phyloP scores from a whole-genome alignment of 768 basidiomycete genomes.

The Cytidiella melzeri region DNA sequence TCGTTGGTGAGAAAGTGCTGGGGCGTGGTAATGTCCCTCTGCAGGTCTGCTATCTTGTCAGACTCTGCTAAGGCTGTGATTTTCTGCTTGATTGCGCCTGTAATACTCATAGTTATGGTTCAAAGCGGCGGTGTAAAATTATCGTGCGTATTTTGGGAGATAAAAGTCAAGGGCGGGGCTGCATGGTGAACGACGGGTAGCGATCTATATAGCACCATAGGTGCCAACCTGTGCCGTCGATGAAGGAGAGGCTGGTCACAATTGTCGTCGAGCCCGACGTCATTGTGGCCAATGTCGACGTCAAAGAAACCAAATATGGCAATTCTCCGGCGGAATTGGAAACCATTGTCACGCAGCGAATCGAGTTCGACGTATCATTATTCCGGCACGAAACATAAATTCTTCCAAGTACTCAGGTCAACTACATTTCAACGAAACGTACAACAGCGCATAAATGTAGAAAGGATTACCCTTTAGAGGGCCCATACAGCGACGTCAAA shows the following conservation, averaged over 20 bases:
- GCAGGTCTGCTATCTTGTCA: conserved; percentile 22
- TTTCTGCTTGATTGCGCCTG: conserved; percentile 19
- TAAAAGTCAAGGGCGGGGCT: conserved; percentile 5
- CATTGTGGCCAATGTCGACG: too few species aligned
- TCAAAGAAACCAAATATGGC: background rate
- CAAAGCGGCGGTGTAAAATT: background rate
- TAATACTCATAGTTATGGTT: conserved; percentile 17
- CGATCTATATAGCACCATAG: background rate
- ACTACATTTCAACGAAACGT: too few species aligned
- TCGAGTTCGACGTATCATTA: too few species aligned
- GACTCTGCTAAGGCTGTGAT: conserved; percentile 18
- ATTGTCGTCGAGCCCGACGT: background rate
- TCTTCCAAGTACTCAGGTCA: too few species aligned
- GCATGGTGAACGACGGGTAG: too few species aligned
- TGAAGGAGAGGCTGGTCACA: conserved; percentile 3
- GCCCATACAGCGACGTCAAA: too few species aligned
- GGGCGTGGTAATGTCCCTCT: conserved; percentile 28
- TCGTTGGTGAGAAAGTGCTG: conserved; percentile 46
- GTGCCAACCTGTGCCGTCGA: background rate
- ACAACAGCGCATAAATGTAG: too few species aligned
- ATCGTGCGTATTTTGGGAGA: too few species aligned
- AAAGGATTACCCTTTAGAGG: too few species aligned
- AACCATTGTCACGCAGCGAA: too few species aligned
- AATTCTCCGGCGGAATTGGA: too few species aligned
- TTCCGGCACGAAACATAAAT: too few species aligned